Evolutionary conservation across 2,329 filamentous ascomycete species (phyloP).

Genomic region (Colletotrichum orbiculare): DNA sequence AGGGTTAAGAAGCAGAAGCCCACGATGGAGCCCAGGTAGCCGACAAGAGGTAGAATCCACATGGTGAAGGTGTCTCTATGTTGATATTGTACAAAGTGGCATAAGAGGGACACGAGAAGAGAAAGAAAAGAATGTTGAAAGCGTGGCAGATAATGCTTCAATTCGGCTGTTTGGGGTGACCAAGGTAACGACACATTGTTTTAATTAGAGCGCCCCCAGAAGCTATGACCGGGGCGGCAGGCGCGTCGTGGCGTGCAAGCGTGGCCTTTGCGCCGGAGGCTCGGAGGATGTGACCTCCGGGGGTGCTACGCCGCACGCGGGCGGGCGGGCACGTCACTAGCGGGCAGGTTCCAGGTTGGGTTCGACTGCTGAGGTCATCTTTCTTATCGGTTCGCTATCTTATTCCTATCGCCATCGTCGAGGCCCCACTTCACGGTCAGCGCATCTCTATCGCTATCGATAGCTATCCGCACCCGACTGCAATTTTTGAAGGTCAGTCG

Average conservation of each 20-base stretch:
- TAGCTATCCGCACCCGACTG: conserved; percentile 28
- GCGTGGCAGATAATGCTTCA: not conserved
- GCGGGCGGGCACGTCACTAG: too few relatives aligned
- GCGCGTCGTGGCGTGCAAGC: conserved; percentile 28
- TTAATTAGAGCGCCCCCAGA: conserved; percentile 6
- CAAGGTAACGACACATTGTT: conserved; percentile 13
- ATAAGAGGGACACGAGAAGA: conserved; percentile 3
- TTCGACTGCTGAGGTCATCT: conserved; percentile 23
- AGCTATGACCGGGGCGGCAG: conserved; percentile 18
- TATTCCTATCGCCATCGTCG: conserved; percentile 7
- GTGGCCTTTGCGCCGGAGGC: conserved; percentile 35
- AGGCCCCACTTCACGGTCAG: not conserved
- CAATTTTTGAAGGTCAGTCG: conserved; percentile 33
- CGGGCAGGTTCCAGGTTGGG: too few relatives aligned
- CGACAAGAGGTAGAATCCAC: conserved; percentile 95
- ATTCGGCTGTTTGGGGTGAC: not conserved
- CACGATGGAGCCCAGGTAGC: conserved; percentile 86
- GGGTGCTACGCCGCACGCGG: too few relatives aligned
- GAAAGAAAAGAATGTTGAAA: not conserved
- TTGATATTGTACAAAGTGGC: not conserved
- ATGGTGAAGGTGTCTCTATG: conserved; percentile 61
- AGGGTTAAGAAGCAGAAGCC: conserved; percentile 96
- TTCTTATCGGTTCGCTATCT: not conserved
- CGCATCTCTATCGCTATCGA: conserved; percentile 17
- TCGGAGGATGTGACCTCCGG: not conserved